These are phyloP conservation scores for Verticillium zaregamsianum DNA, from an alignment of 2,329 filamentous ascomycete species.

Conservation along the genomic window DNA sequence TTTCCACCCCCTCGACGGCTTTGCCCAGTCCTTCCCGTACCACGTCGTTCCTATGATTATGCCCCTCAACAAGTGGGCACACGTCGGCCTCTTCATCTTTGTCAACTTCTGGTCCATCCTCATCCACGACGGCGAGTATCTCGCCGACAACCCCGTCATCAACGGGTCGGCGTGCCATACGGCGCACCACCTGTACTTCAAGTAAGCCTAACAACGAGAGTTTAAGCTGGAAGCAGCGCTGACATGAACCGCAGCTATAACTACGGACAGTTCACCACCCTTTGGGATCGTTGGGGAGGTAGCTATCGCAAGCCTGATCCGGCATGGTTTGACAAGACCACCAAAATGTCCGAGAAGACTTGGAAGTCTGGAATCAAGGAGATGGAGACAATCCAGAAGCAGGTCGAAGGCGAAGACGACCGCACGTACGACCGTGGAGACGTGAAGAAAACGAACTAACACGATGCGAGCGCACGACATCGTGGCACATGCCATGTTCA, in stretches of 20 bases:
- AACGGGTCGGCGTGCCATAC: slow-evolving; percentile 91
- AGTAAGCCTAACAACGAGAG: slow-evolving; percentile 6
- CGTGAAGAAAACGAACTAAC: slow-evolving; percentile 15
- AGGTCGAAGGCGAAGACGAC: slow-evolving; percentile 33
- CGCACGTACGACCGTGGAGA: slow-evolving; percentile 15
- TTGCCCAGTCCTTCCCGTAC: slow-evolving; percentile 83
- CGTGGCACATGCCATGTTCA: too few relatives aligned
- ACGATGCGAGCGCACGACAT: background rate
- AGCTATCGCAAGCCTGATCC: slow-evolving; percentile 70
- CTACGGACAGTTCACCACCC: slow-evolving; percentile 72
- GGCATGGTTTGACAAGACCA: slow-evolving; percentile 66
- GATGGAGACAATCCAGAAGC: slow-evolving; percentile 57
- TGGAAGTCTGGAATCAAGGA: slow-evolving; percentile 58
- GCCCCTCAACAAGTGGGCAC: slow-evolving; percentile 86
- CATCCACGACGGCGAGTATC: slow-evolving; percentile 94
- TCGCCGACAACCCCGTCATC: slow-evolving; percentile 83
- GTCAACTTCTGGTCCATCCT: slow-evolving; percentile 97
- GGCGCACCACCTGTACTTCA: slow-evolving; percentile 61
- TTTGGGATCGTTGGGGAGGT: slow-evolving; percentile 70
- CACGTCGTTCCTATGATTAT: slow-evolving; percentile 92
- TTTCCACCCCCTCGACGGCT: slow-evolving; percentile 93
- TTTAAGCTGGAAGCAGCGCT: background rate
- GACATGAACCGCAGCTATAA: slow-evolving; percentile 48
- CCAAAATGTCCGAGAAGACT: slow-evolving; percentile 64
- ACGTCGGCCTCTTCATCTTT: slow-evolving; percentile 80